Percentiles rank a stretch among this genome's conserved stretches.
Evolutionary conservation across 179 eudicot species (phyloP).

Genomic region (Amaranthus tricolor): DNA sequence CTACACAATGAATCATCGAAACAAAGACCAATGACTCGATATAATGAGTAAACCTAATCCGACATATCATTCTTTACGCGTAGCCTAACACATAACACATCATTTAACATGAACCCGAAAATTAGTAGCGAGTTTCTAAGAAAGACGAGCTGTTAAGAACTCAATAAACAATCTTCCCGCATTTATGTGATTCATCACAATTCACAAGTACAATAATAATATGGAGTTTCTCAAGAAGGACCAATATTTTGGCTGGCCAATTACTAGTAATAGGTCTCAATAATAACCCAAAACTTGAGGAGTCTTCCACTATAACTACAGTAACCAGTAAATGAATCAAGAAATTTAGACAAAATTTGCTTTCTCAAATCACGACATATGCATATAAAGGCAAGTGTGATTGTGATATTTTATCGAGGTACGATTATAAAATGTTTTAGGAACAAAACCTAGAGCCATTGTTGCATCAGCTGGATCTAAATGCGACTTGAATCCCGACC

Average conservation of each 20-base stretch:
- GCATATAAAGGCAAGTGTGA: conserved; percentile 4
- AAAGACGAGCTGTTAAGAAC: background rate
- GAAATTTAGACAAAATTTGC: conserved; percentile 24
- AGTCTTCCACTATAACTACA: background rate
- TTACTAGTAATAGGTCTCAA: background rate
- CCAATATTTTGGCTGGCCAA: background rate
- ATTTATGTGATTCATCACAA: background rate
- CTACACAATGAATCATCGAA: too few relatives aligned
- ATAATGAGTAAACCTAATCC: background rate
- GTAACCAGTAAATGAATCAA: conserved; percentile 8
- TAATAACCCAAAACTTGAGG: background rate
- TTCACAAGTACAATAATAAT: background rate
- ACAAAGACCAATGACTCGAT: background rate
- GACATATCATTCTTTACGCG: background rate
- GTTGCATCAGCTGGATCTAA: conserved; percentile 4
- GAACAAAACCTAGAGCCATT: background rate
- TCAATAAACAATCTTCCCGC: background rate
- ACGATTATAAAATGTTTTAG: background rate
- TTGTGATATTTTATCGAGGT: too few relatives aligned
- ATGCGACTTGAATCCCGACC: conserved; percentile 95
- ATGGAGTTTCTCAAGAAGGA: background rate
- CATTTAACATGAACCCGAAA: background rate
- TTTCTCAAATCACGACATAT: conserved; percentile 21
- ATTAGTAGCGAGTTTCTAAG: too few relatives aligned
- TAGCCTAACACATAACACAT: background rate